These are phyloP conservation scores for Trichoderma oligosporum DNA, from an alignment of 2,329 filamentous ascomycete genomes.

Conservation along the genomic window DNA sequence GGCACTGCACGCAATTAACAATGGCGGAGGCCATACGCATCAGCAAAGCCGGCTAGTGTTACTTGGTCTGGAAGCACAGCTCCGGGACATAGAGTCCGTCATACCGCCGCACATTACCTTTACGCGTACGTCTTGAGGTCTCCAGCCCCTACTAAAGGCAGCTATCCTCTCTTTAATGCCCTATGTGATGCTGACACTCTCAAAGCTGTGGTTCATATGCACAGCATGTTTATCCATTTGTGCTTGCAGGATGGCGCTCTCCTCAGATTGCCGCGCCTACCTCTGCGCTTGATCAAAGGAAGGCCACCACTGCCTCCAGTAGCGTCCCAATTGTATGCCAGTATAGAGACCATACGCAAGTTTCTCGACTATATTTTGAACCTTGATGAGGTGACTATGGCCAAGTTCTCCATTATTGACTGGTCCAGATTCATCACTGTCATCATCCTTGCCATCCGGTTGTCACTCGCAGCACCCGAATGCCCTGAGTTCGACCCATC, in stretches of 20 bases:
- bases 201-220: conserved; percentile 30
- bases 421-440: conserved; percentile 41
- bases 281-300: not conserved
- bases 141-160: not conserved
- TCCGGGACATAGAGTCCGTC: conserved; percentile 38
- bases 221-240: conserved; percentile 36
- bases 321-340: conserved; percentile 24
- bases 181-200: conserved; percentile 17
- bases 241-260: conserved; percentile 40
- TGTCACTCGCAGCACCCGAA: conserved; percentile 43
- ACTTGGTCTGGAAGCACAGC: conserved; percentile 46
- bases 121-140: conserved; percentile 18
- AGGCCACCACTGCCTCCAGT: conserved; percentile 21
- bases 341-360: conserved; percentile 27
- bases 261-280: conserved; percentile 26
- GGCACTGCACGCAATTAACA: conserved; percentile 33
- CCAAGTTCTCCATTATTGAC: conserved; percentile 40
- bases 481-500: conserved; percentile 37
- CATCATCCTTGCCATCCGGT: conserved; percentile 43
- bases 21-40: conserved; percentile 29
- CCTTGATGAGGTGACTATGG: conserved; percentile 32
- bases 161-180: not conserved
- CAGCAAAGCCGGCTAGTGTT: conserved; percentile 44
- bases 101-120: conserved; percentile 36
- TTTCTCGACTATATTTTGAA: conserved; percentile 34